Base-by-base conservation (phyloP, 2,329 filamentous ascomycete genomes). In the Blastomyces gilchristii region DNA sequence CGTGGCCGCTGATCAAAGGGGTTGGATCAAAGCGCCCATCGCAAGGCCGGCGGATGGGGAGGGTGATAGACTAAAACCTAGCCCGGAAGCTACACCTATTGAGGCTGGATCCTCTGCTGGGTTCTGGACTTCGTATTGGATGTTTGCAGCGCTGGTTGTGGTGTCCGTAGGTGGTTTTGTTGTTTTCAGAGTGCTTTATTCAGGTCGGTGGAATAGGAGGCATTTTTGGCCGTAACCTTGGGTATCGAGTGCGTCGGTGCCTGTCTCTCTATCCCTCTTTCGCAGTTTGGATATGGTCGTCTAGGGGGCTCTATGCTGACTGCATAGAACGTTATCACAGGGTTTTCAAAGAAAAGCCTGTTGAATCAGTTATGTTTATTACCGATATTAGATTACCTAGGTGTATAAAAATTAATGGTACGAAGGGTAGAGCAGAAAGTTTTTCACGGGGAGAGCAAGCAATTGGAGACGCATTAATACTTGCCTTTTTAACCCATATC, bases 1-100 rank as follows among this genome's bases (percentile, higher is more conserved):
- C 37, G 31, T 53, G 9, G 22, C 5, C 5, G 61, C 53, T 2
- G 61, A 25, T 45, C 14, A 56, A 16, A 62, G 34, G 25, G 53
- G 61, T 8, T 62, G 61, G 52, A 62, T 62, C n/a, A 25, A 31
- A 9, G 37, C 18, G 1, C 61, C 61, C 7, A 25, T 58, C 45
- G 37, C 34, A 25, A 34, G n/a, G 7, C 54, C 37, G 18, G 54
- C 9, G 8, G n/a, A 58, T 41, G 34, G 54, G 18, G 54, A 41
- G 11, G 37, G 8, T 58, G 54, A 18, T 14, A 16, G n/a, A 18
- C 7, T 4, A 34, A 28, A 52, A 52, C 49, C 49, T 3, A 22
- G 1, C 31, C 4, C 9, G 14, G 31, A 37, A 18, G 18, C 12
- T 8, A 37, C 7, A 8, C 53, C 34, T 37, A 11, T 39, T 56